Conservation (phyloP, 2,329 filamentous ascomycete species). For the Colletotrichum sp. region DNA sequence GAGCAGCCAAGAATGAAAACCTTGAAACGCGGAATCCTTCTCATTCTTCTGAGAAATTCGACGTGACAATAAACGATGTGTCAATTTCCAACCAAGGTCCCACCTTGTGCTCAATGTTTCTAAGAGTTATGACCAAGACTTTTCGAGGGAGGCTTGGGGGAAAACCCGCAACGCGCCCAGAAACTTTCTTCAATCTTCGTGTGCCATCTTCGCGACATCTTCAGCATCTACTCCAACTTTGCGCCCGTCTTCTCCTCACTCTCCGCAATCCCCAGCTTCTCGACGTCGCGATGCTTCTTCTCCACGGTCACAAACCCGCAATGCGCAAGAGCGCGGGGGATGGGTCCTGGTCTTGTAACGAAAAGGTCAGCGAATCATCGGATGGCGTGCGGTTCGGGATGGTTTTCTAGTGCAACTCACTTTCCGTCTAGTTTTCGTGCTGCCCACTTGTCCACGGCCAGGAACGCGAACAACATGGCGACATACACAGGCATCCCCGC, state of each 20-base stretch:
- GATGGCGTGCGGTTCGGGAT: not conserved
- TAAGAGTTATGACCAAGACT: not conserved
- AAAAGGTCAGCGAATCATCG: constrained; percentile 7
- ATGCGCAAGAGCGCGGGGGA: constrained; percentile 10
- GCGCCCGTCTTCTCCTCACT: not conserved
- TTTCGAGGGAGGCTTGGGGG: not conserved
- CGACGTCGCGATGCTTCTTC: not conserved
- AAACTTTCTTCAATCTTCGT: not conserved
- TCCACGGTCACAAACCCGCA: constrained; percentile 12
- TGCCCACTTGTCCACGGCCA: constrained; percentile 18
- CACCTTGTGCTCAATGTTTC: not conserved
- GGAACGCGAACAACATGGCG: not conserved
- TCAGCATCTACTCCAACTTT: constrained; percentile 4
- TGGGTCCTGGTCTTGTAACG: constrained; percentile 10
- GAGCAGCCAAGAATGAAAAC: not conserved
- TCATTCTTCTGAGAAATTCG: not conserved
- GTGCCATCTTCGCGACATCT: not conserved
- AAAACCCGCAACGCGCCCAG: not conserved
- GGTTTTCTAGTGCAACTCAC: constrained; percentile 9
- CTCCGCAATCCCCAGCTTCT: not conserved
- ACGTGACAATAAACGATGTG: constrained; percentile 5
- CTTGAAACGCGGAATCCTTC: not conserved
- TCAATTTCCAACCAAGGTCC: not conserved
- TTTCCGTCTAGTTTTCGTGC: constrained; percentile 20
- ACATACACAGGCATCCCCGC: constrained; percentile 9